Evolutionary conservation across 345 rosid species (phyloP), one percentile per base, ranked within the genome.

Genomic region (Psidium guajava): DNA sequence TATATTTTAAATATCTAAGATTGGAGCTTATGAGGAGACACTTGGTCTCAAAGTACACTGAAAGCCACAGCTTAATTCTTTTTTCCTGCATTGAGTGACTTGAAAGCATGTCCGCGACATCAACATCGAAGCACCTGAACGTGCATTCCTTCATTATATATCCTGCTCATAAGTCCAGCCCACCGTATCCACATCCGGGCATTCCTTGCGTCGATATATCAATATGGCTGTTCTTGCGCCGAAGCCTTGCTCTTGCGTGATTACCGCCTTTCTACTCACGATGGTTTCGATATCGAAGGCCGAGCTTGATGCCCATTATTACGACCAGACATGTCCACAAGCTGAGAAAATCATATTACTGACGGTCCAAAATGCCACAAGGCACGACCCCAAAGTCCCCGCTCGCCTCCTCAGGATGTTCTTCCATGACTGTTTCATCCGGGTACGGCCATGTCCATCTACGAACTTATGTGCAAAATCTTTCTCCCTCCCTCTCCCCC

Each of bases 391-490:
- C 8, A 93, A 93, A 89, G 98, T 92, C 86, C 95, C 99, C 22
- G 96, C 98, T 89, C 95, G 96, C 28, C 87, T 95, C 44, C 95
- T 96, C 5, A 87, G 98, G 86, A 96, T 95, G 99, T 94, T 95
- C 91, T 96, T 96, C 85, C 99, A 95, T 82, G 99, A 96, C 82
- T 96, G 97, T 84, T 95, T 95, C 94, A 91, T 94, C 81, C 92
- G 94, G 91, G 99, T 96, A 89, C 54, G 83, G 14, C 25, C 4
- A 88, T 57, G 84, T 11, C 25, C 2, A 56, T 8, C 56, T 77
- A 84, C 58, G 56, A 42, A 32, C 28, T 47, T 82, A 3, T 52
- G 28, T 55, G 55, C 42, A 14, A 20, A 82, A 64, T 54, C 56
- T 54, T 21, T 22, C 58, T 54, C 57, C 18, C 57, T 54, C 57